Base-by-base conservation (phyloP, 1,284 basidiomycete species). In the Sporisorium iseilematis-ciliati region DNA sequence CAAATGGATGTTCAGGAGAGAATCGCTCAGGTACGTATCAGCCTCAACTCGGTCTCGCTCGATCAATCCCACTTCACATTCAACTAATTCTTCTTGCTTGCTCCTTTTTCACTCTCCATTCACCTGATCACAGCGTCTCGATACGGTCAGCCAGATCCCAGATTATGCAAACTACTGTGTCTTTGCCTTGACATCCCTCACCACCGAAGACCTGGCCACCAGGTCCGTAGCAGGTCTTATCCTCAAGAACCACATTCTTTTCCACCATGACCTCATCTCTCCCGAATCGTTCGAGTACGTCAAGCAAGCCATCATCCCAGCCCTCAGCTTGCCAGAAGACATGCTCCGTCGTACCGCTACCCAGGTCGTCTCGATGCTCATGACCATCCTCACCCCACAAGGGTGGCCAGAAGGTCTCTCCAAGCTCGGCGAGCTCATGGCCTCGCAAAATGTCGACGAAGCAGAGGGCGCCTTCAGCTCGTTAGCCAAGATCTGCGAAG, bases 171-270 rank as follows among this genome's bases (percentile, higher is more conserved):
- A 92, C 76, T 99, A 99, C 89, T 91, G 99, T 69, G 93, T 93
- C 48, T 94, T 96, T 86, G 94, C 98, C 87, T 97, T 81, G 72
- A 91, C 92, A 54, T 89, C 89, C 50, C 87, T 93, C 88, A 89
- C 91, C 1, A 88, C 90, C 72, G 94, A 98, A 86, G 92, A 95
- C 78, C 92, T 93, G 80, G 91, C 92, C 48, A 94, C 96, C 84
- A 90, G 96, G 63, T 93, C 93, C 66, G 95, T 98, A 86, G 95
- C 97, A 33, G 97, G 96, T 59, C 92, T 98, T 81, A 89, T 99
- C 38, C 91, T 99, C 86, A 99, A 99, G 90, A 99, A 98, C 87
- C 94, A 96, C 81, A 82, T 89, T 59, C 84, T 81, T 67, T 74
- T 81, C 52, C 77, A 81, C 54, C 56, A 79, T 48, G 77, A 80